Conservation (phyloP, 2,329 filamentous ascomycete genomes). For the Colletotrichum tofieldiae region DNA sequence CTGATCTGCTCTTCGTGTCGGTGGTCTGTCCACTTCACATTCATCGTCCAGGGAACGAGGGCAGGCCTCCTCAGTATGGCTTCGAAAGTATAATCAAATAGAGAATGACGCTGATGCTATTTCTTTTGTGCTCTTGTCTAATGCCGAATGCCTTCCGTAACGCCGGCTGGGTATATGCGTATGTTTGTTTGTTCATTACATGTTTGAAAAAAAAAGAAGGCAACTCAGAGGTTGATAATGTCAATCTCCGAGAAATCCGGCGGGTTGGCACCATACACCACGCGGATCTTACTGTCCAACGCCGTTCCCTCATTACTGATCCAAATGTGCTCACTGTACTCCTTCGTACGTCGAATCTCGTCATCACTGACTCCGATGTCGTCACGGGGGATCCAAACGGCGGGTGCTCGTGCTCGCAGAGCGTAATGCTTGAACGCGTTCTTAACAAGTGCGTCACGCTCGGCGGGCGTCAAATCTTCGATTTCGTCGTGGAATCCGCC, state of each 20-base stretch:
- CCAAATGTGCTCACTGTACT: slow-evolving; percentile 87
- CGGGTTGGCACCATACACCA: slow-evolving; percentile 87
- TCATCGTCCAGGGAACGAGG: background rate
- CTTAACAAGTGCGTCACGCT: slow-evolving; percentile 87
- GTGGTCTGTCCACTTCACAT: background rate
- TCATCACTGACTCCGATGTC: slow-evolving; percentile 93
- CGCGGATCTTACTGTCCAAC: slow-evolving; percentile 85
- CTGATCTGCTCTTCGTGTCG: background rate
- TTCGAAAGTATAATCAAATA: background rate
- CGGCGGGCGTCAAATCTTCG: slow-evolving; percentile 91
- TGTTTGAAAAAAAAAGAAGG: background rate
- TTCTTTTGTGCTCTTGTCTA: slow-evolving; percentile 16
- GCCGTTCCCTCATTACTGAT: slow-evolving; percentile 95
- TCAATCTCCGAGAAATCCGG: slow-evolving; percentile 93
- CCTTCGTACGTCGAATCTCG: slow-evolving; percentile 84
- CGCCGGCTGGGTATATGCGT: slow-evolving; percentile 41
- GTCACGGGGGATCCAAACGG: slow-evolving; percentile 94
- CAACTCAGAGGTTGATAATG: slow-evolving; percentile 79
- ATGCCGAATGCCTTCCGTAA: slow-evolving; percentile 19
- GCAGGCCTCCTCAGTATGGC: background rate
- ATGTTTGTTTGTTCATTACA: slow-evolving; percentile 28
- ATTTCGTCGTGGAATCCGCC: slow-evolving; percentile 92
- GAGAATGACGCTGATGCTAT: background rate
- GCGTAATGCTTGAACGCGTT: slow-evolving; percentile 94
- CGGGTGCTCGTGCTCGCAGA: slow-evolving; percentile 85